phyloP scores from a whole-genome alignment of 164 flowering plant genomes.

The Liriodendron chinense region DNA sequence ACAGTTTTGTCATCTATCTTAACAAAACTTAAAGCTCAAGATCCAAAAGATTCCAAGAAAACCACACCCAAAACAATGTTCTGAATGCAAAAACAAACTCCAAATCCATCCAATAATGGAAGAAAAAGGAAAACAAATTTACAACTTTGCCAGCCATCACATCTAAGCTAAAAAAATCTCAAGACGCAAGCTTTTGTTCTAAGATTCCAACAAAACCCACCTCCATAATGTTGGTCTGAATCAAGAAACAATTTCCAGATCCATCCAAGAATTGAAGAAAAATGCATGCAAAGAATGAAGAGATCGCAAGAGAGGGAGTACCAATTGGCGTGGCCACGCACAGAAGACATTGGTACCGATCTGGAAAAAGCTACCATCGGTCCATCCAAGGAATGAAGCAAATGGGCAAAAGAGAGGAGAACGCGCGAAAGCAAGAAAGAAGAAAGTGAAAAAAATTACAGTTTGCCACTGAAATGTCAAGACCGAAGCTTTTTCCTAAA shows the following conservation, averaged over 20 bases:
- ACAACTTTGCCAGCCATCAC: constrained; percentile 23
- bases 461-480: too few species aligned
- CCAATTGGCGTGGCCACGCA: constrained; percentile 2
- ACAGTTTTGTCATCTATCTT: background rate
- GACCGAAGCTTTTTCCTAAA: too few species aligned
- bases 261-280: background rate
- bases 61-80: too few species aligned
- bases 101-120: too few species aligned
- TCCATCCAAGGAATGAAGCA: constrained; percentile 3
- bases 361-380: background rate
- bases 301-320: background rate
- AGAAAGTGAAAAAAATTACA: background rate
- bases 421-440: background rate
- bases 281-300: background rate
- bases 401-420: background rate
- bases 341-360: background rate
- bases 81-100: too few species aligned
- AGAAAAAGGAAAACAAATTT: background rate
- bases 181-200: background rate
- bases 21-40: background rate
- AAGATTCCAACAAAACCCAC: constrained; percentile 14
- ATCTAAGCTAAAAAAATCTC: background rate
- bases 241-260: constrained; percentile 1
- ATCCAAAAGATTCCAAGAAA: background rate
- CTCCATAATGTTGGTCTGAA: constrained; percentile 21